phyloP scores from a whole-genome alignment of 78 protist genomes.

The Neovahlkampfia damariscottae region DNA sequence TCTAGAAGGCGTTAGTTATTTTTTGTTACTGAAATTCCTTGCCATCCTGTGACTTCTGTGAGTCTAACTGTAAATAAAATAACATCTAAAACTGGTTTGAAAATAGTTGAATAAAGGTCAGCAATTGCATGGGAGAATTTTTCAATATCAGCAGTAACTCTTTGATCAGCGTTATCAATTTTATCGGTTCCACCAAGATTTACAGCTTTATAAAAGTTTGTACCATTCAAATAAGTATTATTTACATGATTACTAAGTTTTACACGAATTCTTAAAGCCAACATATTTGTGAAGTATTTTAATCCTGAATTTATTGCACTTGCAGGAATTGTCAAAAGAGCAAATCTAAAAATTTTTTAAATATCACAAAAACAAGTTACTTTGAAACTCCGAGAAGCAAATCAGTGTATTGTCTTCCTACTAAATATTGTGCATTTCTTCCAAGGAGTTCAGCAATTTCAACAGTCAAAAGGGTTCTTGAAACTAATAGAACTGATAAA shows the following conservation, averaged over 20 bases:
- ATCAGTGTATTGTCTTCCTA: too few relatives aligned
- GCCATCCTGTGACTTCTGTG: background rate
- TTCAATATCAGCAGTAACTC: background rate
- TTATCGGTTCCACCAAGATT: background rate
- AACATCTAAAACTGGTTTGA: background rate
- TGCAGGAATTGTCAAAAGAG: slow-evolving; percentile 3
- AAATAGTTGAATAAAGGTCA: background rate
- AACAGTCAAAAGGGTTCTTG: too few relatives aligned
- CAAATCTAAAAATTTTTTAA: background rate
- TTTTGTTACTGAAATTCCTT: slow-evolving; percentile 5
- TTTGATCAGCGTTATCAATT: background rate
- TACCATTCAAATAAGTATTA: background rate
- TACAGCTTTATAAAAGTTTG: background rate
- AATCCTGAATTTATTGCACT: slow-evolving; percentile 11
- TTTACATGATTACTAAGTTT: slow-evolving; percentile 3
- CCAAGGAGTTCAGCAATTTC: too few relatives aligned
- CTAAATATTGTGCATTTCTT: too few relatives aligned
- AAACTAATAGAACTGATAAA: too few relatives aligned
- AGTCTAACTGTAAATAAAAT: background rate
- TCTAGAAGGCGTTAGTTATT: too few relatives aligned
- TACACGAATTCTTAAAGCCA: background rate
- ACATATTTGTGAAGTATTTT: background rate
- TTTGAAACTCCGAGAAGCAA: too few relatives aligned
- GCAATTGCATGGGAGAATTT: background rate
- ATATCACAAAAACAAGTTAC: too few relatives aligned